These are phyloP conservation scores for Aureobasidium zeae DNA, from an alignment of 2,329 filamentous ascomycete species.

Conservation along the genomic window DNA sequence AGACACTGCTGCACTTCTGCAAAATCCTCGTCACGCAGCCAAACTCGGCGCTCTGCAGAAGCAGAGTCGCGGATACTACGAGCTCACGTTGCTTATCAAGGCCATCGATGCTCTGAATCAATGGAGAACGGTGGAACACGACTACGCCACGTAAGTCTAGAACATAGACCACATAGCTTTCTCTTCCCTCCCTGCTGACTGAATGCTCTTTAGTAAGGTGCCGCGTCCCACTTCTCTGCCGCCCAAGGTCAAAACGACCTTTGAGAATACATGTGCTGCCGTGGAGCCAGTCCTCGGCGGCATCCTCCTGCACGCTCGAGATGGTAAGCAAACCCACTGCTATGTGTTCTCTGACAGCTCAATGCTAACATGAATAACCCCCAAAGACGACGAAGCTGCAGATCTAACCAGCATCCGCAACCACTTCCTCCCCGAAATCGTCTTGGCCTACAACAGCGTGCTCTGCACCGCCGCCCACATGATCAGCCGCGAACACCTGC, in stretches of 20 bases:
- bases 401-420: constrained; percentile 59
- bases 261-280: constrained; percentile 31
- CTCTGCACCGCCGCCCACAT: constrained; percentile 69
- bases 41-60: constrained; percentile 21
- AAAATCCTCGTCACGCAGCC: constrained; percentile 18
- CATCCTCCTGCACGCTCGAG: constrained; percentile 24
- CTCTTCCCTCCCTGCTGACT: background rate
- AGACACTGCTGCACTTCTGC: constrained; percentile 16
- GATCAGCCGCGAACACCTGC: constrained; percentile 64
- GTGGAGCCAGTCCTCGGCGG: constrained; percentile 31
- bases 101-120: constrained; percentile 35
- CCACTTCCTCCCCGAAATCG: constrained; percentile 73
- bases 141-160: constrained; percentile 24
- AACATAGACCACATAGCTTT: background rate
- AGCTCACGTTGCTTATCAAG: constrained; percentile 35
- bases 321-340: constrained; percentile 21
- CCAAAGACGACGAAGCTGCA: constrained; percentile 40
- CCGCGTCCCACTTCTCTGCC: constrained; percentile 21
- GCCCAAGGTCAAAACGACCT: constrained; percentile 28
- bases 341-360: no score
- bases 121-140: constrained; percentile 36
- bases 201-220: constrained; percentile 10
- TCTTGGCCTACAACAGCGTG: constrained; percentile 74
- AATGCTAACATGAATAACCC: background rate
- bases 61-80: constrained; percentile 32